Evolutionary conservation across 805 yeast species (phyloP).

Genomic region (Starmerella ratchasimensis): DNA sequence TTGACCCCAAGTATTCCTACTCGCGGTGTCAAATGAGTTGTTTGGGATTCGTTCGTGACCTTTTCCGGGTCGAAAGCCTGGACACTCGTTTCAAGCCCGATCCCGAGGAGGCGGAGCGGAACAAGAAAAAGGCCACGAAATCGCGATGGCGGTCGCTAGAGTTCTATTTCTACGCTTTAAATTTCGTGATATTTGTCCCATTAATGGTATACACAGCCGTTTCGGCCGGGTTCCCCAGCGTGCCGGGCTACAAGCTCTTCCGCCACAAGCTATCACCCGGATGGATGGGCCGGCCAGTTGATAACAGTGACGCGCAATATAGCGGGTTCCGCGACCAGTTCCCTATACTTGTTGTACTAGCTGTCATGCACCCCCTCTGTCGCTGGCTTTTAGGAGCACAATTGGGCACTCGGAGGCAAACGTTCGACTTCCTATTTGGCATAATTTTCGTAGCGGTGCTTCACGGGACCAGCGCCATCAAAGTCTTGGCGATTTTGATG

Average conservation of each 20-base stretch:
- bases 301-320: constrained; percentile 84
- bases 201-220: constrained; percentile 69
- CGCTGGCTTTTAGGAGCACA: constrained; percentile 30
- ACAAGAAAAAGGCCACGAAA: constrained; percentile 22
- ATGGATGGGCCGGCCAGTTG: constrained; percentile 72
- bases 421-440: constrained; percentile 68
- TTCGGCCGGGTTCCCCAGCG: constrained; percentile 39
- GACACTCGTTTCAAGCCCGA: constrained; percentile 33
- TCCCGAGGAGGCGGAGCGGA: constrained; percentile 23
- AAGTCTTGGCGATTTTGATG: constrained; percentile 44
- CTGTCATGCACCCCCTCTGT: constrained; percentile 39
- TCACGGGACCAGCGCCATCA: constrained; percentile 65
- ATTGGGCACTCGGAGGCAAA: constrained; percentile 26
- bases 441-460: constrained; percentile 51
- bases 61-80: constrained; percentile 31
- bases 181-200: constrained; percentile 62
- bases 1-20: neutral
- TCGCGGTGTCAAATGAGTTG: constrained; percentile 4
- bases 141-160: constrained; percentile 69
- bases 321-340: constrained; percentile 75
- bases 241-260: constrained; percentile 51
- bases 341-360: constrained; percentile 42
- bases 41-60: constrained; percentile 1
- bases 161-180: constrained; percentile 51
- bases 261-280: constrained; percentile 56